Percentiles rank a stretch among this genome's conserved stretches.
phyloP scores from a whole-genome alignment of 2,329 filamentous ascomycete species.

The Epicoccum nigrum region DNA sequence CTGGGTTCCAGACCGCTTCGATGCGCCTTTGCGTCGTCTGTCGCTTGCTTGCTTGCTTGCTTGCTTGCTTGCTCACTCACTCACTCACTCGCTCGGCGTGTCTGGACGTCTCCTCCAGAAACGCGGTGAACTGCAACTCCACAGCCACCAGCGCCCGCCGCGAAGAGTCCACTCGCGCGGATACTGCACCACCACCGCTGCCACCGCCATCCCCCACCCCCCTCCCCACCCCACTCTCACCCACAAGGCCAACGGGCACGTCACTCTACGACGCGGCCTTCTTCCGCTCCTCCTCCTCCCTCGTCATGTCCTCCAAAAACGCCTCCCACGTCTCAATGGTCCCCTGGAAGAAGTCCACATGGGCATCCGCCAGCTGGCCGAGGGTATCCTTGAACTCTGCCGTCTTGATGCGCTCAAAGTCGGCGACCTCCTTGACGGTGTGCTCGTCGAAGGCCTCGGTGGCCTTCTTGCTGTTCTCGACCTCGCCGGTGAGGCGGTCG shows the following conservation, averaged over 20 bases:
- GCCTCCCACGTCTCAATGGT: conserved; percentile 85
- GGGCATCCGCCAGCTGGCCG: conserved; percentile 79
- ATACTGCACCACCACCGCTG: not conserved
- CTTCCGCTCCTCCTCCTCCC: conserved; percentile 56
- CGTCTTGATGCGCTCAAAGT: conserved; percentile 97
- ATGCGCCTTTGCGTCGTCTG: no score
- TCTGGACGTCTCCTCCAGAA: not conserved
- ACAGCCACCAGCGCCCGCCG: not conserved
- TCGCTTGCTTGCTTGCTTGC: no score
- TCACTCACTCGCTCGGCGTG: no score
- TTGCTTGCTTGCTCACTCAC: no score
- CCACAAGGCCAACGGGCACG: not conserved
- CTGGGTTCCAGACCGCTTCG: no score
- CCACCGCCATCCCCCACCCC: not conserved
- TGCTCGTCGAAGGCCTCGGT: conserved; percentile 96
- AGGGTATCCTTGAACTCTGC: conserved; percentile 89
- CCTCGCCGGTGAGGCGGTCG: conserved; percentile 83
- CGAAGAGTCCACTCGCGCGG: not conserved
- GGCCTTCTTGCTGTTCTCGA: conserved; percentile 83
- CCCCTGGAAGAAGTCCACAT: conserved; percentile 83
- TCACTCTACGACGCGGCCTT: conserved; percentile 28
- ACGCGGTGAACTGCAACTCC: not conserved
- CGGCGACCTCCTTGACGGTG: conserved; percentile 87
- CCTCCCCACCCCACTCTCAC: not conserved
- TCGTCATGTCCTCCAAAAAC: conserved; percentile 89